A percentile compares a stretch with the other conserved stretches of the same genome.
Evolutionary conservation across 108 stramenopile species (phyloP).

Genomic region (Cyclotella atomus): DNA sequence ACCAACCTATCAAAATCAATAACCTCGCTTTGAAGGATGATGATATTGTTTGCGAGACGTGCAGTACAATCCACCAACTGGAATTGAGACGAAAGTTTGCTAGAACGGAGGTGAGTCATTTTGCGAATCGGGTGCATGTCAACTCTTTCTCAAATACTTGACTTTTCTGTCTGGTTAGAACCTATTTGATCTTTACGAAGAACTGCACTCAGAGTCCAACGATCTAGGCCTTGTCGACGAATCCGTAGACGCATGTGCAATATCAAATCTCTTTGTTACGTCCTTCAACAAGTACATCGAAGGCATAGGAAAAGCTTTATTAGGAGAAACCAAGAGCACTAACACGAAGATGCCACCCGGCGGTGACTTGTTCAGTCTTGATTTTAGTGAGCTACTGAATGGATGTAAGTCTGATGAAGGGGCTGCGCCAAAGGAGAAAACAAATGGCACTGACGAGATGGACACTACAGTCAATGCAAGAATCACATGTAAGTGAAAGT

Average conservation of each 20-base stretch:
- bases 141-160: neutral
- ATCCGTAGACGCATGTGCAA: constrained; percentile 19
- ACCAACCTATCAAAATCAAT: neutral
- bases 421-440: neutral
- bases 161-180: constrained; percentile 1
- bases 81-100: constrained; percentile 29
- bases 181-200: constrained; percentile 30
- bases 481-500: constrained; percentile 53
- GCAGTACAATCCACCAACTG: constrained; percentile 27
- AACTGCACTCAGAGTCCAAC: constrained; percentile 30
- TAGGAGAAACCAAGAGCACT: neutral
- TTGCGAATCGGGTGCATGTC: neutral
- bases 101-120: constrained; percentile 15
- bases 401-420: neutral
- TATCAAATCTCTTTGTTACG: constrained; percentile 41
- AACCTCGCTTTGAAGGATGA: constrained; percentile 9
- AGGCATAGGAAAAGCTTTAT: constrained; percentile 8
- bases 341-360: constrained; percentile 1
- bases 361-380: constrained; percentile 1
- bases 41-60: constrained; percentile 17
- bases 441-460: constrained; percentile 8
- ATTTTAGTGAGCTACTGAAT: constrained; percentile 10
- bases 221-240: constrained; percentile 16
- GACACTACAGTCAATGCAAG: constrained; percentile 39
- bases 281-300: constrained; percentile 36